Evolutionary conservation across 805 yeast genomes (phyloP).

Genomic region (Zygoascus tannicola): DNA sequence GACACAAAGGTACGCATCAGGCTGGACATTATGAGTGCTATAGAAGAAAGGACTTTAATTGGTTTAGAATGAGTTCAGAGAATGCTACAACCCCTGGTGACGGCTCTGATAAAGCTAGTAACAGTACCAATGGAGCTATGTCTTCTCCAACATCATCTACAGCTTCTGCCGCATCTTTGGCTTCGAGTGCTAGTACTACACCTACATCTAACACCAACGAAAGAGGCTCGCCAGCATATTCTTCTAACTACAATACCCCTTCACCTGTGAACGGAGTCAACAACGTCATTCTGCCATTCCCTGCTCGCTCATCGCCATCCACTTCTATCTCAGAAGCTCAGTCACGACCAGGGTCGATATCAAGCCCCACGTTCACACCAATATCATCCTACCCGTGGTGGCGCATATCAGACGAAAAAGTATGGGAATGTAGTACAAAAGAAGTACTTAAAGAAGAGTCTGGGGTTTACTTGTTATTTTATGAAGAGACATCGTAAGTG

Average conservation of each 20-base stretch:
- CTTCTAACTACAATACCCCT: background rate
- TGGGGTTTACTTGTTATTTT: conserved; percentile 81
- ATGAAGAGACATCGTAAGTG: conserved; percentile 44
- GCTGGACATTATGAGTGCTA: conserved; percentile 89
- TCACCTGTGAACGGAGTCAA: background rate
- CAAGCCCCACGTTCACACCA: conserved; percentile 36
- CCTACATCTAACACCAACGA: background rate
- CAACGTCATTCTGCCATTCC: conserved; percentile 8
- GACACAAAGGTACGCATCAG: conserved; percentile 83
- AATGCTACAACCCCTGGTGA: background rate
- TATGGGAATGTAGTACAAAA: conserved; percentile 48
- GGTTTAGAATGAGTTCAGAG: background rate
- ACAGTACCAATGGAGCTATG: background rate
- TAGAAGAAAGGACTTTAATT: conserved; percentile 44
- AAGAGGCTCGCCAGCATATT: background rate
- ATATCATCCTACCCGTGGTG: conserved; percentile 38
- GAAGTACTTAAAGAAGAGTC: conserved; percentile 59
- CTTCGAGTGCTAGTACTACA: background rate
- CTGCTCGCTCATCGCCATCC: conserved; percentile 14
- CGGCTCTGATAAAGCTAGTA: background rate
- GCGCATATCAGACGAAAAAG: conserved; percentile 73
- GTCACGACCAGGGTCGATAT: background rate
- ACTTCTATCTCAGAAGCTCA: background rate
- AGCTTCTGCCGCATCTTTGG: background rate
- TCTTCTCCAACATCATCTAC: background rate